Conservation (phyloP, 805 yeast genomes). For the Saitoella complicata region DNA sequence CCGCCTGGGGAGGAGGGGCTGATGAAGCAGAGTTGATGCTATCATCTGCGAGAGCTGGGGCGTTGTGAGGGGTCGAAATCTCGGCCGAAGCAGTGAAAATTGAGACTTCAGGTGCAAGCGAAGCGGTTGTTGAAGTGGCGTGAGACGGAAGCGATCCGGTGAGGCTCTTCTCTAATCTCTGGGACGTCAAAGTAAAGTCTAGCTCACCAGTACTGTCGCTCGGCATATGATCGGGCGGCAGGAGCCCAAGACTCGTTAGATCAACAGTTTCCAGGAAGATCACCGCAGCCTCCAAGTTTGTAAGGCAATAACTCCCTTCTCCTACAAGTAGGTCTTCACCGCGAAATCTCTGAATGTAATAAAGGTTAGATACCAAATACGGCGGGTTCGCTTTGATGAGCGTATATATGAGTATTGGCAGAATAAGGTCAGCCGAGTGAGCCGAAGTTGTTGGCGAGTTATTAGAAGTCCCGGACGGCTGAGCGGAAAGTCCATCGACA, state of each 20-base stretch:
- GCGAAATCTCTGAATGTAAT: conserved; percentile 26
- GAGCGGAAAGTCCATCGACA: conserved; percentile 14
- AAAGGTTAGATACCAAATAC: conserved; percentile 22
- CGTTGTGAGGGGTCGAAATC: too few species aligned
- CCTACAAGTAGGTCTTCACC: conserved; percentile 21
- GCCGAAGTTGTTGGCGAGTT: too few species aligned
- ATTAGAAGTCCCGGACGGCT: background rate
- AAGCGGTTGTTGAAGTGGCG: too few species aligned
- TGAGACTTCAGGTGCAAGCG: too few species aligned
- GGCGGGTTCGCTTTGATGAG: conserved; percentile 19
- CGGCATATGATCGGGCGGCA: conserved; percentile 10
- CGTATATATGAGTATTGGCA: conserved; percentile 24
- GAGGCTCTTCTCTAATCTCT: too few species aligned
- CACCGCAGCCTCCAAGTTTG: conserved; percentile 29
- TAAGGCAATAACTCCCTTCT: conserved; percentile 26
- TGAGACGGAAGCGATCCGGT: too few species aligned
- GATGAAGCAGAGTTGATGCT: too few species aligned
- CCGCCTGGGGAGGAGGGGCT: too few species aligned
- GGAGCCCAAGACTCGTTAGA: conserved; percentile 19
- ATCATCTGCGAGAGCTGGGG: too few species aligned
- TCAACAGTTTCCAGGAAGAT: conserved; percentile 23
- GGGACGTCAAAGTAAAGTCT: too few species aligned
- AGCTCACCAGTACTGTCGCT: too few species aligned
- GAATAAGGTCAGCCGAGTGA: conserved; percentile 20
- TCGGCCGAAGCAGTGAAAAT: too few species aligned